Conservation (phyloP, 2,329 filamentous ascomycete species). For the Blumeriella jaapii region DNA sequence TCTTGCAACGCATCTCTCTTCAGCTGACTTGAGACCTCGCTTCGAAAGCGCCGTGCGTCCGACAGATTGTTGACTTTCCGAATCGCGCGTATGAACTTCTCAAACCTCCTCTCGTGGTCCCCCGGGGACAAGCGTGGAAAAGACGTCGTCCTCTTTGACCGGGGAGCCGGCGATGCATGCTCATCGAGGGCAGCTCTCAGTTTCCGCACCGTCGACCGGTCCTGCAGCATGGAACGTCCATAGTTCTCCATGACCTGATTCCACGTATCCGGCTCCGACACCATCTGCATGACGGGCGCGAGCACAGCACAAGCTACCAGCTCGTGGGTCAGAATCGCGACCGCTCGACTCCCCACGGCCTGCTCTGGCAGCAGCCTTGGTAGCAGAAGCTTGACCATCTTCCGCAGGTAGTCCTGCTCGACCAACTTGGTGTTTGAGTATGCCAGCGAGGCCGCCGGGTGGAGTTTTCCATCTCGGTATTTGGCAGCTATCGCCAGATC, state of each 20-base stretch:
- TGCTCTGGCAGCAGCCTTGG: constrained; percentile 62
- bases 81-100: constrained; percentile 85
- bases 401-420: constrained; percentile 81
- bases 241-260: constrained; percentile 91
- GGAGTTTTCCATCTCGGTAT: constrained; percentile 78
- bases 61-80: constrained; percentile 82
- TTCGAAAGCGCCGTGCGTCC: constrained; percentile 84
- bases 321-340: constrained; percentile 72
- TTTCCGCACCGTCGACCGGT: constrained; percentile 87
- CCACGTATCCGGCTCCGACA: constrained; percentile 93
- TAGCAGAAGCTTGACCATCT: constrained; percentile 59
- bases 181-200: constrained; percentile 86
- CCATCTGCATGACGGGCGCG: constrained; percentile 63
- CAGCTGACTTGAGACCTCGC: constrained; percentile 82
- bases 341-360: constrained; percentile 68
- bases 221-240: constrained; percentile 78
- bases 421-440: constrained; percentile 74
- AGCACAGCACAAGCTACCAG: constrained; percentile 89
- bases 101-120: constrained; percentile 86
- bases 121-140: constrained; percentile 72
- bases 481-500: constrained; percentile 93
- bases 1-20: constrained; percentile 73
- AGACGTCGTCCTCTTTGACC: constrained; percentile 47
- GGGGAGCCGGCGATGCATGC: constrained; percentile 75
- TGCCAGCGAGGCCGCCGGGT: constrained; percentile 71